Percentiles rank a stretch among this genome's conserved stretches.
phyloP scores from a whole-genome alignment of 2,329 filamentous ascomycete species.

The Pseudohalonectria lignicola region DNA sequence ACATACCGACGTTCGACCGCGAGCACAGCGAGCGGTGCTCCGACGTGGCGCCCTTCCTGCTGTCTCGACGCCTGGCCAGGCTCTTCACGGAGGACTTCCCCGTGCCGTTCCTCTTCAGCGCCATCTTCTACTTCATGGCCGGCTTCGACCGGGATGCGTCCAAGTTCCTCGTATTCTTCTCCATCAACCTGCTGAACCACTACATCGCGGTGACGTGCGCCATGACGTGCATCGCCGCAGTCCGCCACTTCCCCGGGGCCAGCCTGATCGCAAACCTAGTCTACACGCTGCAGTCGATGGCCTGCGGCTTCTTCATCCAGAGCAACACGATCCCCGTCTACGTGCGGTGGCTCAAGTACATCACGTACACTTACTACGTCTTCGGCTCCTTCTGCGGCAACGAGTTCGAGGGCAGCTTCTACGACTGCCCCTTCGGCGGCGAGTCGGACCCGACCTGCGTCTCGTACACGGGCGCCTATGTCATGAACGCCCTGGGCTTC shows the following conservation, averaged over 20 bases:
- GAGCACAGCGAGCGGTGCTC: conserved; percentile 66
- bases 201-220: conserved; percentile 66
- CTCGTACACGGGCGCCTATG: conserved; percentile 57
- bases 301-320: conserved; percentile 69
- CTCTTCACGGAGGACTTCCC: conserved; percentile 62
- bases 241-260: conserved; percentile 57
- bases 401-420: conserved; percentile 62
- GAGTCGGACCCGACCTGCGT: conserved; percentile 52
- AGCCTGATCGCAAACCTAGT: conserved; percentile 62
- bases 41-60: conserved; percentile 54
- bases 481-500: conserved; percentile 59
- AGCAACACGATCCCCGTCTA: conserved; percentile 63
- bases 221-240: conserved; percentile 53
- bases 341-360: conserved; percentile 63
- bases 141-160: conserved; percentile 53
- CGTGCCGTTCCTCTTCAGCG: conserved; percentile 58
- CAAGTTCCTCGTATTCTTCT: conserved; percentile 64
- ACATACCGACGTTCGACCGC: conserved; percentile 66
- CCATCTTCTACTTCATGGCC: conserved; percentile 70
- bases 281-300: conserved; percentile 64
- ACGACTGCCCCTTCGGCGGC: conserved; percentile 60
- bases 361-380: conserved; percentile 56
- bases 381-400: conserved; percentile 64
- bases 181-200: conserved; percentile 56
- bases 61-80: conserved; percentile 59